These are phyloP conservation scores for Beauveria scarabaeidicola DNA, from an alignment of 2,329 filamentous ascomycete species.

Conservation along the genomic window DNA sequence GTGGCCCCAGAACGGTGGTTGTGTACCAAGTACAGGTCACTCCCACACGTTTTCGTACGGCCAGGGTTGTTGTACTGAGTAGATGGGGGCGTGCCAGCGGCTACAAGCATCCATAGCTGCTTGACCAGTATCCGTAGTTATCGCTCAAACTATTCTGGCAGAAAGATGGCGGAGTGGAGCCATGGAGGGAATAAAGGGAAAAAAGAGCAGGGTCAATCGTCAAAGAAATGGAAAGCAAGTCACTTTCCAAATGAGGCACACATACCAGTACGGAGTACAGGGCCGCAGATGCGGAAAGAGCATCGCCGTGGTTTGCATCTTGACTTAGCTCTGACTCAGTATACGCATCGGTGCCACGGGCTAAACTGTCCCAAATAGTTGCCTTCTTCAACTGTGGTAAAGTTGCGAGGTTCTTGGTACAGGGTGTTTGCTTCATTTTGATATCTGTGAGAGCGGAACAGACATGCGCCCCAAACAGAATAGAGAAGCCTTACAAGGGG, in stretches of 20 bases:
- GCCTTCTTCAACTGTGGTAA: not conserved
- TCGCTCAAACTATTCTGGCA: not conserved
- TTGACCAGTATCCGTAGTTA: not conserved
- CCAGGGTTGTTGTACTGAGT: not conserved
- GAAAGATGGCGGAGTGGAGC: not conserved
- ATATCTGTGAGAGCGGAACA: not conserved
- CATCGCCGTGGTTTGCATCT: not conserved
- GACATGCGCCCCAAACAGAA: not conserved
- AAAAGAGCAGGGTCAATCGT: not conserved
- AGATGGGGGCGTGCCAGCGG: conserved; percentile 5
- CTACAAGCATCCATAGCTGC: not conserved
- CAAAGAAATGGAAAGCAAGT: not conserved
- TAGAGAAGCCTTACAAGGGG: not conserved
- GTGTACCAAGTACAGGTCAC: conserved; percentile 1
- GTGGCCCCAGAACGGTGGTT: not conserved
- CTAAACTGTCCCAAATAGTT: not conserved
- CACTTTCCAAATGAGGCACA: not conserved
- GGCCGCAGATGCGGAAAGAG: not conserved
- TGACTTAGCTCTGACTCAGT: not conserved
- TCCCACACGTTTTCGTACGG: not conserved
- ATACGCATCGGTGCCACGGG: not conserved
- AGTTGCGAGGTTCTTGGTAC: not conserved
- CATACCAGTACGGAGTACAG: not conserved
- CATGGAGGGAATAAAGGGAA: not conserved
- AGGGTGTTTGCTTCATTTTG: not conserved